phyloP scores from a whole-genome alignment of 306 rosid species.

The Potentilla sterilis region DNA sequence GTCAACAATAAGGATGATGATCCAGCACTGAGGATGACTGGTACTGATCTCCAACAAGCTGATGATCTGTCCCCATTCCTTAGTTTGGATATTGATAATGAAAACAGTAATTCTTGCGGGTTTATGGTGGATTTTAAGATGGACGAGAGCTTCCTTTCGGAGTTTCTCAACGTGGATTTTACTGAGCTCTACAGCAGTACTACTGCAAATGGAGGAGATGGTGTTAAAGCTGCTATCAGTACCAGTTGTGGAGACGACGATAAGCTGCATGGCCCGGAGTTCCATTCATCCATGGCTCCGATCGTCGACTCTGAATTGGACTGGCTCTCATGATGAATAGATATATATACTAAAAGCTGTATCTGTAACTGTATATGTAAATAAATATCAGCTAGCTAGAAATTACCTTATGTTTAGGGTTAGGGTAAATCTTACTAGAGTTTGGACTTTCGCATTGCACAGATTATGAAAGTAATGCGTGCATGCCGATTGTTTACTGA shows the following conservation, averaged over 20 bases:
- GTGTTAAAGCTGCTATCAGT: background rate
- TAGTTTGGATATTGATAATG: background rate
- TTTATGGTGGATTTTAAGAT: slow-evolving; percentile 44
- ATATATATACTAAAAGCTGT: background rate
- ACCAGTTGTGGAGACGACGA: background rate
- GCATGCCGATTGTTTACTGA: background rate
- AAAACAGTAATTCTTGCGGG: slow-evolving; percentile 19
- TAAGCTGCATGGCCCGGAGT: slow-evolving; percentile 29
- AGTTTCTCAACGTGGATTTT: slow-evolving; percentile 40
- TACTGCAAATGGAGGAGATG: slow-evolving; percentile 14
- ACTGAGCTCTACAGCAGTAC: slow-evolving; percentile 22
- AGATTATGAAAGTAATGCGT: background rate
- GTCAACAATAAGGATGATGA: background rate
- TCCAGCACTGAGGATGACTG: background rate
- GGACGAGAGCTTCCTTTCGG: slow-evolving; percentile 43
- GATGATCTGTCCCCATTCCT: background rate
- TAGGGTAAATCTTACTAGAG: background rate
- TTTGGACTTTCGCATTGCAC: background rate
- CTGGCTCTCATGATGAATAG: slow-evolving; percentile 25
- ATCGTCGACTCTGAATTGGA: slow-evolving; percentile 38
- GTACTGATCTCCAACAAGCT: background rate
- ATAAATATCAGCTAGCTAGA: background rate
- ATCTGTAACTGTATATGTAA: background rate
- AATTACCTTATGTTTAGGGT: background rate
- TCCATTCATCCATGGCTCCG: slow-evolving; percentile 28